Evolutionary conservation across 2,329 filamentous ascomycete species (phyloP).

Genomic region (Volutella citrinella): DNA sequence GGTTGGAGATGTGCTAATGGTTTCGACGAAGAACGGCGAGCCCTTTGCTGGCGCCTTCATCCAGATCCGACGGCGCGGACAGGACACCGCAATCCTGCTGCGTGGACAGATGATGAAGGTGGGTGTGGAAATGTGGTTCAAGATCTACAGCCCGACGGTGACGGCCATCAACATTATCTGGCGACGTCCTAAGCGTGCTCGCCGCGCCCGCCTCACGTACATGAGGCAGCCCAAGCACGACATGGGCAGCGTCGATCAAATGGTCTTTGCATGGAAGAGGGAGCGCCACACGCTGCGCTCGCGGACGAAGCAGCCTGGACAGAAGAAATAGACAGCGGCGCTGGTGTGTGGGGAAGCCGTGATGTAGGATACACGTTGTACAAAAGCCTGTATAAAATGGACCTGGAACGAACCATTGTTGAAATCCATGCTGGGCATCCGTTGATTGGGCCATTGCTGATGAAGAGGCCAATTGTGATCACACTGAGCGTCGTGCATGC

Average conservation of each 20-base stretch:
- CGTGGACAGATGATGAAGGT: constrained; percentile 83
- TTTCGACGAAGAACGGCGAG: constrained; percentile 76
- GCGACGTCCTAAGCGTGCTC: constrained; percentile 77
- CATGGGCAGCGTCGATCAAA: constrained; percentile 77
- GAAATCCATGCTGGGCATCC: no score
- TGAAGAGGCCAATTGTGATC: no score
- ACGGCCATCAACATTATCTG: constrained; percentile 92
- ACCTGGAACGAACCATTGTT: constrained; percentile 14
- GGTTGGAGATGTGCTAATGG: constrained; percentile 86
- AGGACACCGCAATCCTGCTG: constrained; percentile 84
- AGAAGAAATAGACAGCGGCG: constrained; percentile 13
- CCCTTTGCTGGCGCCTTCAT: constrained; percentile 88
- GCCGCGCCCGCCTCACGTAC: constrained; percentile 84
- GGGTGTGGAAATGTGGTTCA: constrained; percentile 96
- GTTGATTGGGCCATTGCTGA: no score
- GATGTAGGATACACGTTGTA: constrained; percentile 31
- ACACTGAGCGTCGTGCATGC: no score
- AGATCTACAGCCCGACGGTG: constrained; percentile 88
- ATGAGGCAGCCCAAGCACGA: constrained; percentile 88
- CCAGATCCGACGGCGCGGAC: constrained; percentile 80
- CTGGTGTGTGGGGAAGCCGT: background rate
- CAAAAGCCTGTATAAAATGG: constrained; percentile 20
- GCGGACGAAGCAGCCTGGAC: constrained; percentile 27
- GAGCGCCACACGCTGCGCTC: constrained; percentile 40
- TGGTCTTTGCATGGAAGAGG: constrained; percentile 58